Base-by-base conservation (phyloP, 371 early-diverging fungal genomes). In the Funneliformis caledonium region DNA sequence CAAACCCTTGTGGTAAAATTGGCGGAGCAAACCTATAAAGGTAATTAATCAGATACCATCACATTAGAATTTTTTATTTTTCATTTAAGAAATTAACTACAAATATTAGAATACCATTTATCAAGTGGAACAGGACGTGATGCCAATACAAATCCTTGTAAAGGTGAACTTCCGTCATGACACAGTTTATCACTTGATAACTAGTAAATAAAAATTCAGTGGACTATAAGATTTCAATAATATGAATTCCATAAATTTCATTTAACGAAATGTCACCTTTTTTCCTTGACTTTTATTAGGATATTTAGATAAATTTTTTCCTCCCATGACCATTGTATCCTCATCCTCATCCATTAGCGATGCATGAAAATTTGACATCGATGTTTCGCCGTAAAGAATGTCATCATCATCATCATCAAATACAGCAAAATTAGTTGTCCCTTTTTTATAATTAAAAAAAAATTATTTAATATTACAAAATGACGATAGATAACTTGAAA, bases 81-180 rank as follows among this genome's bases (percentile, higher is more conserved):
- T 31, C 22, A 65, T 31, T 10, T 6, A 45, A 69, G 6, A 4
- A 0, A 43, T 69, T 14, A 16, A 14, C 12, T 68, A 37, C 5
- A 68, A 22, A 43, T 22, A 42, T 16, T 16, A 16, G 45, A 69
- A 43, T 69, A 88, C 93, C 91, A 92, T 83, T 89, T 89, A 5
- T 87, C 85, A 8, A 87, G 81, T 11, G 87, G 84, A 22, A 86
- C 62, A 11, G 85, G 85, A 31, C 84, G 65, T 4, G 78, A 72
- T 0, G 89, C 87, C 10, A 93, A 83, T 12, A 84, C 75, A 80
- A 92, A 94, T 9, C 93, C 92, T 12, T 75, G 78, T 31, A 93
- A 80, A 4, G 93, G 89, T 0, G 85, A 80, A 26, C 89, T 85
- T 16, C 93, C 93, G 82, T 94, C 95, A 68, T 82, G 82, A 59